These are phyloP conservation scores for Boletus patriciae DNA, from an alignment of 768 basidiomycete species.

Conservation along the genomic window DNA sequence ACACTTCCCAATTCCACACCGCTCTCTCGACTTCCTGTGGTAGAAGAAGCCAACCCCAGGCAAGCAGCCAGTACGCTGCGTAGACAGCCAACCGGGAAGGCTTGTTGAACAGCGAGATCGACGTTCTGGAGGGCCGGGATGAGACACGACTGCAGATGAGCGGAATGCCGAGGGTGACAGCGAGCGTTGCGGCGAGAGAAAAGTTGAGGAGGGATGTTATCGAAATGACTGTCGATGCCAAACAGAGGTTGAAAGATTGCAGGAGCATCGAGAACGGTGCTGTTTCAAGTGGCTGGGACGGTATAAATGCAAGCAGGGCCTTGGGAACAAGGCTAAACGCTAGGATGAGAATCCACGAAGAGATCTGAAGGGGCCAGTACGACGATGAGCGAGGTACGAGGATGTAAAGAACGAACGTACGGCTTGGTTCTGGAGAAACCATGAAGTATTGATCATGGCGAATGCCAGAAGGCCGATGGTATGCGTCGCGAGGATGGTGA, in stretches of 20 bases:
- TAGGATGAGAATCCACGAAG: constrained; percentile 33
- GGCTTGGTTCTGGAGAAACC: constrained; percentile 41
- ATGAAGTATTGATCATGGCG: constrained; percentile 42
- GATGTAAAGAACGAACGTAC: constrained; percentile 36
- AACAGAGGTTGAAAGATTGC: constrained; percentile 74
- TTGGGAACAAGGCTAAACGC: constrained; percentile 35
- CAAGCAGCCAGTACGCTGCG: constrained; percentile 46
- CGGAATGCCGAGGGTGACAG: constrained; percentile 63
- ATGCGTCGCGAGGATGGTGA: constrained; percentile 59
- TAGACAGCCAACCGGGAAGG: constrained; percentile 17
- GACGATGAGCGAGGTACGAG: constrained; percentile 10
- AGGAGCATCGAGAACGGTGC: constrained; percentile 52
- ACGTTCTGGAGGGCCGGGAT: constrained; percentile 14
- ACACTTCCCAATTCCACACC: constrained; percentile 75
- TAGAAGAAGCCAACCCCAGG: constrained; percentile 57
- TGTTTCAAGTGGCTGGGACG: constrained; percentile 23
- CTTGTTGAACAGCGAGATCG: constrained; percentile 28
- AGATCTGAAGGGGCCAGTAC: constrained; percentile 27
- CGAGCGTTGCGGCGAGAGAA: constrained; percentile 76
- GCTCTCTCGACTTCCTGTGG: constrained; percentile 48
- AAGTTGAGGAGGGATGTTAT: constrained; percentile 90
- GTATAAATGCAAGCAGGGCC: constrained; percentile 31
- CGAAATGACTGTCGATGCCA: constrained; percentile 83
- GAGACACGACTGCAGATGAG: constrained; percentile 49
- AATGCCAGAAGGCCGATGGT: constrained; percentile 54